phyloP scores from a whole-genome alignment of 208 protist genomes.

The Leishmania braziliensis region DNA sequence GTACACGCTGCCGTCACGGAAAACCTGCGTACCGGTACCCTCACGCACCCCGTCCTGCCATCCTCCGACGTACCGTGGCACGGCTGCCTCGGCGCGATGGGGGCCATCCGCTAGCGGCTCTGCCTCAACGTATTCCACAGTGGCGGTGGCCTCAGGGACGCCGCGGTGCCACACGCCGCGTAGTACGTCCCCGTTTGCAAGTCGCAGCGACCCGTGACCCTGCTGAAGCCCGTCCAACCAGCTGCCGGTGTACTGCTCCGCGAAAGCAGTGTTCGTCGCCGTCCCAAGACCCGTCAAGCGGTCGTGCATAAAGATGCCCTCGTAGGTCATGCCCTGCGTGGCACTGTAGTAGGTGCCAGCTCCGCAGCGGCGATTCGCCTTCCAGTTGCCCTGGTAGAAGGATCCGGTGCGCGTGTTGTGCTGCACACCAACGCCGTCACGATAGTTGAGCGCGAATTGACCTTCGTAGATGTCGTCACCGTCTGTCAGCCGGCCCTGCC shows the following conservation, averaged over 20 bases:
- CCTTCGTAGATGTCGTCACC: conserved; percentile 79
- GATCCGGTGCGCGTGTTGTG: conserved; percentile 56
- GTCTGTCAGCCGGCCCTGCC: conserved; percentile 63
- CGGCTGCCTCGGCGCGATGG: neutral
- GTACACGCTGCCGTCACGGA: conserved; percentile 82
- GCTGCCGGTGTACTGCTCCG: conserved; percentile 70
- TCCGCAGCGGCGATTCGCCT: conserved; percentile 63
- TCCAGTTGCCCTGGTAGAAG: conserved; percentile 81
- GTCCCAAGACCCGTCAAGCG: conserved; percentile 63
- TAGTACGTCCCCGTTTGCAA: conserved; percentile 84
- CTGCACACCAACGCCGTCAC: conserved; percentile 73
- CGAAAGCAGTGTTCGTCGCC: conserved; percentile 15
- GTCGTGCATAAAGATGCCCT: conserved; percentile 80
- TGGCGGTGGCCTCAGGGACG: conserved; percentile 54
- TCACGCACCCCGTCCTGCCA: conserved; percentile 67
- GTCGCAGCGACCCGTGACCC: conserved; percentile 69
- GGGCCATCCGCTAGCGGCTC: conserved; percentile 30
- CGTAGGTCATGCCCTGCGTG: conserved; percentile 53
- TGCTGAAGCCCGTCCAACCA: conserved; percentile 85
- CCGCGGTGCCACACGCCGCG: conserved; percentile 78
- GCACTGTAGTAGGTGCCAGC: conserved; percentile 64
- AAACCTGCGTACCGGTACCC: conserved; percentile 65
- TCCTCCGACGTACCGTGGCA: conserved; percentile 75
- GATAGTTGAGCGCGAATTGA: conserved; percentile 47
- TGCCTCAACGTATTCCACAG: conserved; percentile 56